Conservation (phyloP, 2,329 filamentous ascomycete genomes). For the Alternaria conjuncta region DNA sequence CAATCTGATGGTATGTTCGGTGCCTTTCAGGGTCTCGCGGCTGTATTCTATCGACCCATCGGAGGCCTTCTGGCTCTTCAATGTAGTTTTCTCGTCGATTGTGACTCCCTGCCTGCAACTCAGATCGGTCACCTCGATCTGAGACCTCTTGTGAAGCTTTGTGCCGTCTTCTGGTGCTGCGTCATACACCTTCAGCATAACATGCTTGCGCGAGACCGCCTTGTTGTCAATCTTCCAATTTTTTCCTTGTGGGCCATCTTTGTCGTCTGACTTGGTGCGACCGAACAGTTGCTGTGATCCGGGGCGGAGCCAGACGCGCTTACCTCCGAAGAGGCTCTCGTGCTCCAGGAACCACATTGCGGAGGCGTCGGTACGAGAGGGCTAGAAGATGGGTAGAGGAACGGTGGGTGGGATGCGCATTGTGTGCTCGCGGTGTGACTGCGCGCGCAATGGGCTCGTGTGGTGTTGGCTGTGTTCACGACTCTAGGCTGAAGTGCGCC, state of each 20-base stretch:
- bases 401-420: neutral
- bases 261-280: constrained; percentile 70
- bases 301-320: constrained; percentile 82
- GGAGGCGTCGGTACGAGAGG: neutral
- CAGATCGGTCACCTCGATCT: constrained; percentile 77
- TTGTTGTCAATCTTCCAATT: constrained; percentile 73
- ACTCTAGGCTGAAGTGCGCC: neutral
- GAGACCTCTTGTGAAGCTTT: constrained; percentile 69
- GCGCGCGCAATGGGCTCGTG: neutral
- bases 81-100: constrained; percentile 71
- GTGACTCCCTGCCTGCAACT: constrained; percentile 80
- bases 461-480: neutral
- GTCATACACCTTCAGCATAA: constrained; percentile 74
- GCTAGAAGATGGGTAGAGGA: neutral
- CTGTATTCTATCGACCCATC: constrained; percentile 36
- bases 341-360: constrained; percentile 63
- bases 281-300: constrained; percentile 88
- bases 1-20: constrained; percentile 70
- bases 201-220: constrained; percentile 86
- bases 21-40: constrained; percentile 32
- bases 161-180: constrained; percentile 71
- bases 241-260: constrained; percentile 41
- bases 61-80: constrained; percentile 65
- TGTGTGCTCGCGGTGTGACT: neutral
- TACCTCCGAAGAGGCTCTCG: constrained; percentile 63